Base-by-base conservation (phyloP, 2,329 filamentous ascomycete species). In the Chrysoporthe austroafricana region DNA sequence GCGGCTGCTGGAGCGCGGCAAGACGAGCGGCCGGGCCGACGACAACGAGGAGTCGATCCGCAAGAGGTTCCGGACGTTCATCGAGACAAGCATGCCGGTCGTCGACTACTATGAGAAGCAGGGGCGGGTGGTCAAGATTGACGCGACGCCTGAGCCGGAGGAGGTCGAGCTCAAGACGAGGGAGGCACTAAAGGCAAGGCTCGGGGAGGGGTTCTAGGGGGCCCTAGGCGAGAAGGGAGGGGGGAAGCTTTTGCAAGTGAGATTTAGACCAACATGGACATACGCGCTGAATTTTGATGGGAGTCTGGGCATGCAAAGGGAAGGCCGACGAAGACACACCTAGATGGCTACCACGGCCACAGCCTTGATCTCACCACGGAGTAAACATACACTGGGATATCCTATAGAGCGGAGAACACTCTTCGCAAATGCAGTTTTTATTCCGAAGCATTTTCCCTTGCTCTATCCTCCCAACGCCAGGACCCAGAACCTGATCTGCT, bases 71-170 rank as follows among this genome's bases (percentile, higher is more conserved):
- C 90, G 89, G 77, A 94, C 91, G 4, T 99, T 98, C 77, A 84
- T 96, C 74, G 94, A 98, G 81, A 97, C 94, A 2, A 97, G 93
- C 81, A 97, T 98, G 95, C 96, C 96, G 36, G 96, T 98, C 59
- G 93, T 99, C 65, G 86, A 97, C 73, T 88, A 93, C 77, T 98
- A 91, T 78, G 89, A 91, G 76, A 84, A 84, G 74, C 84, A 94
- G 80, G 89, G 87, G 74, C 90, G 90, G 77, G 93, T 98, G 18
- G 87, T 97, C 77, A 92, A 90, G 82, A 86, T 98, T 57, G 84
- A 90, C 73, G 93, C 94, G 42, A 90, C 89, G 36, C 85, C 87
- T 56, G 74, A 80, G 8, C 90, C 92, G 2, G 89, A 92, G 39
- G 85, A 77, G 39, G 88, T 90, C 61, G 88, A 86, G 74, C 76